phyloP scores from a whole-genome alignment of 371 early-diverging fungal genomes.

The Mucor saturninus region DNA sequence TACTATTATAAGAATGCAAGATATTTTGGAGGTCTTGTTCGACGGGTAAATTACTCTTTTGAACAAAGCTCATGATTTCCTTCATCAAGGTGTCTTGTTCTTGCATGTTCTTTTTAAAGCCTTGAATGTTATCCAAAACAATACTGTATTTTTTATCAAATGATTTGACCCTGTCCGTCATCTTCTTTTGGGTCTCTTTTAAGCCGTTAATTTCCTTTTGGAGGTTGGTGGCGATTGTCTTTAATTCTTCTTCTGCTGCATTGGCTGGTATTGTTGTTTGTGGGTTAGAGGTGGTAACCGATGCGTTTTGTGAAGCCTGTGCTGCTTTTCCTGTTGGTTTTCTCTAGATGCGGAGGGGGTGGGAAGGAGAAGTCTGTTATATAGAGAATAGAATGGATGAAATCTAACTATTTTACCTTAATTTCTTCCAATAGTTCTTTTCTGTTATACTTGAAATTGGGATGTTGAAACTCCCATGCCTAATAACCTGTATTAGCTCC shows the following conservation, averaged over 20 bases:
- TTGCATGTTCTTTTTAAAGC: conserved; percentile 27
- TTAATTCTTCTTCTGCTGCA: conserved; percentile 24
- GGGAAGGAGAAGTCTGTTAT: no score
- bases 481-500: conserved; percentile 13
- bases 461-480: conserved; percentile 83
- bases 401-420: conserved; percentile 30
- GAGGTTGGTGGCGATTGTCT: conserved; percentile 30
- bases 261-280: neutral
- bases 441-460: conserved; percentile 69
- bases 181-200: conserved; percentile 38
- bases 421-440: conserved; percentile 67
- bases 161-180: conserved; percentile 28
- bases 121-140: conserved; percentile 23
- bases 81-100: conserved; percentile 29
- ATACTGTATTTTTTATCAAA: conserved; percentile 31
- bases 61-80: conserved; percentile 19
- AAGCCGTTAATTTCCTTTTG: conserved; percentile 54
- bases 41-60: conserved; percentile 7
- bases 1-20: conserved; percentile 10
- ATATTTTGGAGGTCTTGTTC: conserved; percentile 10
- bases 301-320: conserved; percentile 12
- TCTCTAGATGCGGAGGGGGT: conserved; percentile 16
- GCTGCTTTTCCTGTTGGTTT: conserved; percentile 39
- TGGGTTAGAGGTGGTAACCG: neutral
- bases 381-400: no score